Percentiles rank a stretch among this genome's conserved stretches.
Conservation (phyloP, 1,139 yeast species). For the Zygosaccharomyces sapae region DNA sequence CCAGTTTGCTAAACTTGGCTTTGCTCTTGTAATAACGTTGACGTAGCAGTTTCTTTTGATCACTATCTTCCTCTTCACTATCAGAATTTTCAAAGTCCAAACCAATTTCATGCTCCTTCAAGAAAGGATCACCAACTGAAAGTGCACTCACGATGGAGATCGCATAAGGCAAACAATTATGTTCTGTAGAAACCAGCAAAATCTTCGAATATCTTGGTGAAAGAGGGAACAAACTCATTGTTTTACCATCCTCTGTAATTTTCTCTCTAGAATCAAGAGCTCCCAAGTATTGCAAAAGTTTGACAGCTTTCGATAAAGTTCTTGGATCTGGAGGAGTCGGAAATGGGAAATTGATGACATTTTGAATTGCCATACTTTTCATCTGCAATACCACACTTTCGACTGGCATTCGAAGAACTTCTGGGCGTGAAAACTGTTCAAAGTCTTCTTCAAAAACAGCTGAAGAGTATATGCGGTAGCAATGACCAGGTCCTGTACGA, state of each 20-base stretch:
- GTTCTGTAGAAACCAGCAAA: constrained; percentile 82
- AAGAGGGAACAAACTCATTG: constrained; percentile 88
- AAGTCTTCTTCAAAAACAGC: constrained; percentile 90
- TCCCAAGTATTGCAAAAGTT: constrained; percentile 65
- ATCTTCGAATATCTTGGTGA: constrained; percentile 93
- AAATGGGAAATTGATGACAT: constrained; percentile 87
- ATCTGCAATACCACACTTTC: constrained; percentile 90
- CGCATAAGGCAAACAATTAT: constrained; percentile 76
- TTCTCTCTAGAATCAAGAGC: constrained; percentile 57
- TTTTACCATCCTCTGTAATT: constrained; percentile 74
- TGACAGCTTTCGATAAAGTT: constrained; percentile 62
- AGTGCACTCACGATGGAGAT: constrained; percentile 88
- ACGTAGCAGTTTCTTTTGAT: constrained; percentile 44
- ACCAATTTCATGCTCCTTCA: constrained; percentile 69
- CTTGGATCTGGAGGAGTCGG: constrained; percentile 84
- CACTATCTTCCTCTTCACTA: constrained; percentile 33
- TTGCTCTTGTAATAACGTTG: constrained; percentile 53
- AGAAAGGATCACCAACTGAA: constrained; percentile 90
- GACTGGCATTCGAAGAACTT: constrained; percentile 89
- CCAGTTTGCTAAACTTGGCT: constrained; percentile 60
- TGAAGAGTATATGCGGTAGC: constrained; percentile 89
- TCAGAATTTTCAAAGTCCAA: constrained; percentile 28
- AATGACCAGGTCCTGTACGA: constrained; percentile 98
- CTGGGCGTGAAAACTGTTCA: constrained; percentile 78
- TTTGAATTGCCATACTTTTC: constrained; percentile 97